Conservation (phyloP, 192 early-diverging fungal species). For the Coemansia sp. region DNA sequence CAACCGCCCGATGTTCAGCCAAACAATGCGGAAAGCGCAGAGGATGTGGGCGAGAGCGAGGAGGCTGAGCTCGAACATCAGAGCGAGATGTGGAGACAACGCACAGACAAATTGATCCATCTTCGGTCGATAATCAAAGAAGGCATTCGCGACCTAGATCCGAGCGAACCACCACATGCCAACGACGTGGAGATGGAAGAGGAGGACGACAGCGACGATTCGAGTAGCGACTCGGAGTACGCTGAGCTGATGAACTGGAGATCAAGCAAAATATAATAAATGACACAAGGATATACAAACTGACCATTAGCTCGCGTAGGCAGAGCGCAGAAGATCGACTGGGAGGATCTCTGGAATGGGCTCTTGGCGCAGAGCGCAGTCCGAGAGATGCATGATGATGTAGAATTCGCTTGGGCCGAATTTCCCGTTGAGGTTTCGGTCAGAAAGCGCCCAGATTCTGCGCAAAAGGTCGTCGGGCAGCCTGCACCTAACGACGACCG, state of each 20-base stretch:
- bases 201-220: not conserved
- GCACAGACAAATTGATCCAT: slow-evolving; percentile 10
- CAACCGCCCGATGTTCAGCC: not conserved
- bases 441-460: slow-evolving; percentile 36
- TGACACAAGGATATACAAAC: not conserved
- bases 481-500: slow-evolving; percentile 22
- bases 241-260: slow-evolving; percentile 22
- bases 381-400: slow-evolving; percentile 40
- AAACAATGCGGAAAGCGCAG: not conserved
- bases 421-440: slow-evolving; percentile 33
- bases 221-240: slow-evolving; percentile 11
- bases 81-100: slow-evolving; percentile 9
- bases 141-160: slow-evolving; percentile 15
- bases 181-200: not conserved
- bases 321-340: slow-evolving; percentile 34
- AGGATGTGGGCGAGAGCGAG: not conserved
- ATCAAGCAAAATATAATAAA: not conserved
- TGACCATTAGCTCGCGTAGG: slow-evolving; percentile 7
- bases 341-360: slow-evolving; percentile 34
- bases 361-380: slow-evolving; percentile 25
- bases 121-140: slow-evolving; percentile 24
- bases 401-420: slow-evolving; percentile 46
- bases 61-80: slow-evolving; percentile 3
- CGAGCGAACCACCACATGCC: not conserved
- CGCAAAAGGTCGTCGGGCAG: slow-evolving; percentile 33